Evolutionary conservation across 2,329 filamentous ascomycete genomes (phyloP).

Genomic region (Whalleya microplaca): DNA sequence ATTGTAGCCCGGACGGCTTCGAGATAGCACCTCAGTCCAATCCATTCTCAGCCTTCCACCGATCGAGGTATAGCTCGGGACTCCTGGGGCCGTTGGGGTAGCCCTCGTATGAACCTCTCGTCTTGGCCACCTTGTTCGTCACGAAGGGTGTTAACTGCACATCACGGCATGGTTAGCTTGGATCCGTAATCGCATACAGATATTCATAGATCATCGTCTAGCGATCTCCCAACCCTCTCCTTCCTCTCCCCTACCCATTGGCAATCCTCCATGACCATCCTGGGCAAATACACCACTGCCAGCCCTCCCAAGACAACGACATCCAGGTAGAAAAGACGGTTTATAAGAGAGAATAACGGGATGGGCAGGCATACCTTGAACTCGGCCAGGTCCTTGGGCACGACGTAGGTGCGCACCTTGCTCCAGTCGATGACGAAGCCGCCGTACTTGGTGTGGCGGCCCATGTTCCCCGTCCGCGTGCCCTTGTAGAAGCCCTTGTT

Average conservation of each 20-base stretch:
- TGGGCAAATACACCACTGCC: too few species aligned
- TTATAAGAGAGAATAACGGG: too few species aligned
- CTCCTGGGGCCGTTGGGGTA: constrained; percentile 58
- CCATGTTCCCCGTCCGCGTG: constrained; percentile 85
- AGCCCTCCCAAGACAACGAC: too few species aligned
- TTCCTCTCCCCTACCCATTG: background rate
- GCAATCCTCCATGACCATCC: background rate
- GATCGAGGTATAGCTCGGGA: constrained; percentile 63
- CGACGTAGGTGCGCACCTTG: constrained; percentile 90
- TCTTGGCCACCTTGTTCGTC: constrained; percentile 58
- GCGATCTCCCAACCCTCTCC: background rate
- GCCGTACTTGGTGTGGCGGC: constrained; percentile 80
- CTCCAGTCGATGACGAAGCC: constrained; percentile 81
- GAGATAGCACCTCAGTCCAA: constrained; percentile 48
- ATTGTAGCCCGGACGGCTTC: background rate
- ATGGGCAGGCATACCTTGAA: constrained; percentile 66
- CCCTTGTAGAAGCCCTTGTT: constrained; percentile 98
- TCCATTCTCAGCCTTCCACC: constrained; percentile 72
- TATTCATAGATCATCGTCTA: background rate
- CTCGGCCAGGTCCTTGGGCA: constrained; percentile 67
- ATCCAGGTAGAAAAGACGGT: too few species aligned
- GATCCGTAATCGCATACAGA: background rate
- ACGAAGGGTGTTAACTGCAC: constrained; percentile 80
- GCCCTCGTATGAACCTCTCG: constrained; percentile 58
- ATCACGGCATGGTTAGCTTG: background rate